Percentiles rank a stretch among this genome's conserved stretches.
Conservation (phyloP, 2,329 filamentous ascomycete species). For the Calycina herbarum region DNA sequence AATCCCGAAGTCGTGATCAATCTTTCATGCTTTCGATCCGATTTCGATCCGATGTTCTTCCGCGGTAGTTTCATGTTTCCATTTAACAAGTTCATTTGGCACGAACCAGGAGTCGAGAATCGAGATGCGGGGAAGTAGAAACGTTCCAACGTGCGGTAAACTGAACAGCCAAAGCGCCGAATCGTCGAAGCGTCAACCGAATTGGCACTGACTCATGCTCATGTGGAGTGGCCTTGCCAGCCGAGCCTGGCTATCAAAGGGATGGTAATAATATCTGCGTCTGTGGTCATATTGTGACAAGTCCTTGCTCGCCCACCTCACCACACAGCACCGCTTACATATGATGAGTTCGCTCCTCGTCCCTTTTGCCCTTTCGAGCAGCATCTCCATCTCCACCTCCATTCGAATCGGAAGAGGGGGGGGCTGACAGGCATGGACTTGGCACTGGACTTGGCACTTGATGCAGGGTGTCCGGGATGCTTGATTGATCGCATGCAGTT, state of each 20-base stretch:
- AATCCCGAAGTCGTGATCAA: not conserved
- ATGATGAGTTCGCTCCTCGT: not conserved
- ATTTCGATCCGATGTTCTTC: constrained; percentile 1
- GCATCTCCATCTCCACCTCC: not conserved
- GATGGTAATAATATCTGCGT: not conserved
- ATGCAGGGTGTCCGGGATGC: constrained; percentile 1
- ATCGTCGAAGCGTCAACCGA: not conserved
- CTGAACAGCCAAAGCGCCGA: not conserved
- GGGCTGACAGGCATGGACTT: not conserved
- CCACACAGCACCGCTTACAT: not conserved
- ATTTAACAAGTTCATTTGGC: not conserved
- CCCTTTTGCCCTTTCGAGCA: not conserved
- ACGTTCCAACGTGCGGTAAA: too few relatives aligned
- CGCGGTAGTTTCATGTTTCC: constrained; percentile 4
- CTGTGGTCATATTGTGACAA: not conserved
- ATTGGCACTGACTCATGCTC: not conserved
- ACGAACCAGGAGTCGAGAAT: constrained; percentile 3
- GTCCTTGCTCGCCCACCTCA: not conserved
- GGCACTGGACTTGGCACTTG: not conserved
- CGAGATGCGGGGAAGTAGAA: not conserved
- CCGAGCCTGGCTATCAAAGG: not conserved
- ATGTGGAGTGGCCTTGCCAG: too few relatives aligned
- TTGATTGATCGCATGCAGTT: constrained; percentile 5
- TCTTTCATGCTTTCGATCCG: not conserved
- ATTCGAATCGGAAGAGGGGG: not conserved